Evolutionary conservation across 164 flowering plant genomes (phyloP).

Genomic region (Platanus orientalis): DNA sequence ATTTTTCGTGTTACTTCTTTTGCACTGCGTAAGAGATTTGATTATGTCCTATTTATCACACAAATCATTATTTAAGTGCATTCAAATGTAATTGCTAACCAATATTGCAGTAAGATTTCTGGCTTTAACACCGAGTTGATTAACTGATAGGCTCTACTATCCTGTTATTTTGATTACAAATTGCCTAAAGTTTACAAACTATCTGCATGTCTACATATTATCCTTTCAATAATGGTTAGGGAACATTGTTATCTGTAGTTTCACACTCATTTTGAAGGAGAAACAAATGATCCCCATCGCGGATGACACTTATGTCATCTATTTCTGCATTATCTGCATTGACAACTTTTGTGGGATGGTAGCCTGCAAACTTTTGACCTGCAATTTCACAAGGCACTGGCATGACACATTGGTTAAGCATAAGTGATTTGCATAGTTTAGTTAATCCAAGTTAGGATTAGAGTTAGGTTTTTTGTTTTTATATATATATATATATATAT

Average conservation of each 20-base stretch:
- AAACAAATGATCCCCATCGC: conserved; percentile 87
- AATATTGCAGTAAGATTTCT: conserved; percentile 10
- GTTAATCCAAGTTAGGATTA: neutral
- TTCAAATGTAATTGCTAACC: conserved; percentile 14
- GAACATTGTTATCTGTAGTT: conserved; percentile 13
- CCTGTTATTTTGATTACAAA: conserved; percentile 14
- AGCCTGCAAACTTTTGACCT: conserved; percentile 77
- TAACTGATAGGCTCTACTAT: conserved; percentile 4
- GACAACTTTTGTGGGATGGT: conserved; percentile 51
- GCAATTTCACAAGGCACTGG: conserved; percentile 39
- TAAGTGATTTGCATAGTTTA: conserved; percentile 1
- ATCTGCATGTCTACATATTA: conserved; percentile 10
- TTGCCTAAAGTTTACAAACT: conserved; percentile 19
- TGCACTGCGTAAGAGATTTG: conserved; percentile 1
- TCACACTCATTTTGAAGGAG: conserved; percentile 36
- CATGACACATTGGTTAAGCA: conserved; percentile 17
- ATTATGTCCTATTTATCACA: neutral
- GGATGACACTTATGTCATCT: conserved; percentile 65
- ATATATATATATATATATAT: no score
- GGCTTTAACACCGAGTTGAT: conserved; percentile 8
- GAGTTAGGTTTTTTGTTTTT: no score
- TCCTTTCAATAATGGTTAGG: conserved; percentile 16
- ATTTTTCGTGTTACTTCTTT: conserved; percentile 2
- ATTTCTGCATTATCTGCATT: conserved; percentile 76
- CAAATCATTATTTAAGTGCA: conserved; percentile 8